Evolutionary conservation across 176 grass and related monocot genomes (phyloP), one percentile per base, ranked within the genome.

Genomic region (Oryza longistaminata): DNA sequence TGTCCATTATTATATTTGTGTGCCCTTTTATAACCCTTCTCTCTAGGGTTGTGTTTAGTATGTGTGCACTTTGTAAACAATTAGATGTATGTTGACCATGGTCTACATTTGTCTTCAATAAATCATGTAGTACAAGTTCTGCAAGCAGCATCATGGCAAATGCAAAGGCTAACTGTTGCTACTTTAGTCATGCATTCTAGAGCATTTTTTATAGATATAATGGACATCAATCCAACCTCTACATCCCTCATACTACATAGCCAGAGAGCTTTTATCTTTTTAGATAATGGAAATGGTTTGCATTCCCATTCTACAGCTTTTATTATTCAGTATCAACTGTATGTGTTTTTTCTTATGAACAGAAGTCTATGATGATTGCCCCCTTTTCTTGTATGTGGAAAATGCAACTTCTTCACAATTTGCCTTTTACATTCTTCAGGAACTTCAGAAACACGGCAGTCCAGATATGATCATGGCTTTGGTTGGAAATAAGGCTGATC

Each of bases 401-500:
- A 34, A 69, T 48, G 21, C 40, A 82, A 39, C 25, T 68, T 49
- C 12, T 39, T 79, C 13, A 40, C 10, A 68, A 26, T 71, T 71
- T 71, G 39, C 2, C 17, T 53, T 86, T 75, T 77, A 14, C 11
- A 42, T 66, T 27, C n/a, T 72, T 53, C 86, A 97, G 92, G 92
- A 97, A 89, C 86, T 94, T 90, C 94, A 94, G 81, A 97, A 92
- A 85, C 90, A 97, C 45, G 94, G 90, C 13, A 87, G 82, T 88
- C 94, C 90, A 35, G 92, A 92, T 89, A 97, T 97, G 66, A 52
- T 91, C 76, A 78, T 97, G 90, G 90, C 94, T 76, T 90, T 97
- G 77, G 92, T 94, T 77, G 94, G 92, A 84, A 97, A 97, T 45
- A 97, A 97, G 76, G 92, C 92, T 42, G 92, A 97, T 79, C 80